Conservation (phyloP, 176 grass and related monocot species). For the Eremochloa ophiuroides region DNA sequence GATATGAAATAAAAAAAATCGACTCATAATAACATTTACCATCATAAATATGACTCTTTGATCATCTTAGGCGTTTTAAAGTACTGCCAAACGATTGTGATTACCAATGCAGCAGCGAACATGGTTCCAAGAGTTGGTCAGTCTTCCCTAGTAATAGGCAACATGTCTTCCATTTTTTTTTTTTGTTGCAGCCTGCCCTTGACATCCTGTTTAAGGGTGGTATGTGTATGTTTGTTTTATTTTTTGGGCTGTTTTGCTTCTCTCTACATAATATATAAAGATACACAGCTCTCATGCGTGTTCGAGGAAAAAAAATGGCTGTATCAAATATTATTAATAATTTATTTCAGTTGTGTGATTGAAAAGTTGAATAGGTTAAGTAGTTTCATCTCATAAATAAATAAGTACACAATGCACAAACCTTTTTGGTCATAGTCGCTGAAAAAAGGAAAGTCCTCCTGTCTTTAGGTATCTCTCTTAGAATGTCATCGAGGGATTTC, state of each 20-base stretch:
- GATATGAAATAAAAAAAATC: background rate
- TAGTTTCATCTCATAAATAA: background rate
- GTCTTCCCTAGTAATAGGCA: no score
- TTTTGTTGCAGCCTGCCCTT: no score
- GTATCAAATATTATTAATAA: background rate
- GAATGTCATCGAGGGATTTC: slow-evolving; percentile 89
- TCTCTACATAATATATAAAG: no score
- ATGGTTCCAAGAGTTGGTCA: background rate
- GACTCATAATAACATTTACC: background rate
- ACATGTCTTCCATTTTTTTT: no score
- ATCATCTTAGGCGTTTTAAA: background rate
- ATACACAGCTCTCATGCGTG: no score
- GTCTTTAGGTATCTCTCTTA: slow-evolving; percentile 86
- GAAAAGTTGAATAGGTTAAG: background rate
- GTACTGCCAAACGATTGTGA: background rate
- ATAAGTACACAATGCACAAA: slow-evolving; percentile 3
- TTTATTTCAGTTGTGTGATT: background rate
- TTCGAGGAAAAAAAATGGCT: background rate
- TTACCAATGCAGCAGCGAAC: background rate
- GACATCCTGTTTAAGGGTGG: no score
- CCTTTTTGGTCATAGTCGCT: slow-evolving; percentile 96
- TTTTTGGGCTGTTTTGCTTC: no score
- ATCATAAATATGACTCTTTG: background rate
- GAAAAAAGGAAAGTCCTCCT: slow-evolving; percentile 87
- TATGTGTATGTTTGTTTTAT: no score